Percentiles rank a stretch among this genome's conserved stretches.
These are phyloP conservation scores for Hanseniaspora occidentalis DNA, from an alignment of 805 yeast genomes.

Conservation along the genomic window DNA sequence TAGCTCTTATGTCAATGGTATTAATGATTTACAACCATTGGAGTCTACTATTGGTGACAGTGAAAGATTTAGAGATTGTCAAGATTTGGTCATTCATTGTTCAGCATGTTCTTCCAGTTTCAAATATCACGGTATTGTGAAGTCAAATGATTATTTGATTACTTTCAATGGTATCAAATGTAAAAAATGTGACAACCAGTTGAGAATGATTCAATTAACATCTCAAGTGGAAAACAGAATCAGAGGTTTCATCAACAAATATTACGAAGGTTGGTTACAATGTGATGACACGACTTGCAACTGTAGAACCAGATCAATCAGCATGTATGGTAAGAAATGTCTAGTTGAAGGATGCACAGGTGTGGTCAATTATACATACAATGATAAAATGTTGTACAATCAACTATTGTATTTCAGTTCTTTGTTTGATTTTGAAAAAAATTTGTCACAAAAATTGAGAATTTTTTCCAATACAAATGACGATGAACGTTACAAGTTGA, in stretches of 20 bases:
- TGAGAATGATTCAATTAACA: slow-evolving; percentile 44
- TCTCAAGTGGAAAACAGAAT: slow-evolving; percentile 67
- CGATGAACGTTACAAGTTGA: slow-evolving; percentile 13
- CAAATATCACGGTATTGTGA: slow-evolving; percentile 62
- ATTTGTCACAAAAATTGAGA: slow-evolving; percentile 42
- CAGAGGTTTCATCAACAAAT: slow-evolving; percentile 54
- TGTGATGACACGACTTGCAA: slow-evolving; percentile 86
- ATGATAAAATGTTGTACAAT: slow-evolving; percentile 72
- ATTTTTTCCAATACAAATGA: slow-evolving; percentile 35
- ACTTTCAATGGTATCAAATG: slow-evolving; percentile 65
- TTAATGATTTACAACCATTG: slow-evolving; percentile 49
- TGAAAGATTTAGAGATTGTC: slow-evolving; percentile 65
- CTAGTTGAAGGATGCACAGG: slow-evolving; percentile 55
- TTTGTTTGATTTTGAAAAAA: slow-evolving; percentile 72
- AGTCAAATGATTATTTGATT: slow-evolving; percentile 47
- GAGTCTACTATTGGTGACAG: slow-evolving; percentile 72
- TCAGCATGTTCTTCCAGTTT: slow-evolving; percentile 43
- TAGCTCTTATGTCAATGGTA: neutral
- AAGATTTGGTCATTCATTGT: slow-evolving; percentile 46
- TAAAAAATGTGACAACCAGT: slow-evolving; percentile 38
- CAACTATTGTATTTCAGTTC: slow-evolving; percentile 72
- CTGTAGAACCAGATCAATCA: slow-evolving; percentile 65
- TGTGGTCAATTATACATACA: slow-evolving; percentile 61
- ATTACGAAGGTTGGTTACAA: slow-evolving; percentile 74
- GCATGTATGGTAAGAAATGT: slow-evolving; percentile 84